Evolutionary conservation across 257 asterid genomes (phyloP), one percentile per base, ranked within the genome.

Genomic region (Nicotiana otophora): DNA sequence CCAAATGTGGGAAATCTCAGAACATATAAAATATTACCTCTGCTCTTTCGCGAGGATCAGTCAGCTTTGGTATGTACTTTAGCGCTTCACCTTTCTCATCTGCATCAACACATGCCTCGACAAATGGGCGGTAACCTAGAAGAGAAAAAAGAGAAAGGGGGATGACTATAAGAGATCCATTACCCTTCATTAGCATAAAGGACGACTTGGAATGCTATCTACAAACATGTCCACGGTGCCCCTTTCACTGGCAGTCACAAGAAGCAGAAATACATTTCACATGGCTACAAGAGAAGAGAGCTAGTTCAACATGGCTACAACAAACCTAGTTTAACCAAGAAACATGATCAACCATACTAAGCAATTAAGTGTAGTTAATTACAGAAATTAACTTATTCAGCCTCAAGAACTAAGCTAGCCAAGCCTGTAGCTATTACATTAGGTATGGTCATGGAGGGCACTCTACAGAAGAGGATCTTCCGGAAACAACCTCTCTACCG

Each of bases 51-150:
- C 93, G 82, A 10, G 90, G 97, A 90, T 96, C 99, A 78, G 92
- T 83, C 77, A 96, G 97, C 86, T 92, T 93, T 30, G 94, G 98
- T 87, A 96, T 94, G 63, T 96, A 96, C 83, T 94, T 96, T 46
- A 89, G 91, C 10, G 98, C 98, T 92, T 94, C 97, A 62, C 84
- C 91, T 83, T 92, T 96, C 90, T 93, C 98, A 72, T 90, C 95
- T 30, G 97, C 97, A 72, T 94, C 99, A 17, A 89, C 82, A 83
- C 99, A 94, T 70, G 99, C 99, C 90, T 96, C 98, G 84, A 96
- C 98, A 79, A 94, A 96, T 69, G 99, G 99, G 78, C 96, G 97
- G 90, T 90, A 96, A 80, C 99, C 99, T 94, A 85, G 75, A 70
- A 86, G 26, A 14, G 80, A 10, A 72, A 28, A 58, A 39, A 82